A percentile compares a stretch with the other conserved stretches of the same genome.
Evolutionary conservation across 768 basidiomycete genomes (phyloP).

Genomic region (Hypholoma fasciculare): DNA sequence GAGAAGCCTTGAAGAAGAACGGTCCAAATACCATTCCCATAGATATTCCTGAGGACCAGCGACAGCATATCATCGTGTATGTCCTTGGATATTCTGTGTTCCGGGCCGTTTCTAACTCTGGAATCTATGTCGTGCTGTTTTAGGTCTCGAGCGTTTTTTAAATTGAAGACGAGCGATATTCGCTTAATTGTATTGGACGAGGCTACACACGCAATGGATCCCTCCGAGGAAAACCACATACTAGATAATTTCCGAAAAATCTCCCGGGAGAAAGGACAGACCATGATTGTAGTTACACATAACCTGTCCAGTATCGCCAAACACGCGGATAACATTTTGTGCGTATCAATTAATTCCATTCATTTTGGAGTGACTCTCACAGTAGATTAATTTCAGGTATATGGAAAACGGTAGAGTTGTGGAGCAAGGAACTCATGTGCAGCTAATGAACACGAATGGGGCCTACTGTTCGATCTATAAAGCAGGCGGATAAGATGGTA

Average conservation of each 20-base stretch:
- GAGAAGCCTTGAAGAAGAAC: conserved; percentile 26
- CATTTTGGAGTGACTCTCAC: not conserved
- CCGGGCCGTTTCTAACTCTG: too few species aligned
- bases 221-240: conserved; percentile 46
- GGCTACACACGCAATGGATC: conserved; percentile 49
- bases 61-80: not conserved
- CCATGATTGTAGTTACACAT: conserved; percentile 51
- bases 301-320: conserved; percentile 41
- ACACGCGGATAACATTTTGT: conserved; percentile 52
- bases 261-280: conserved; percentile 38
- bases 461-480: too few species aligned
- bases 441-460: too few species aligned
- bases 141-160: conserved; percentile 44
- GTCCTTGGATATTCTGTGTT: not conserved
- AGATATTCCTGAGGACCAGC: conserved; percentile 12
- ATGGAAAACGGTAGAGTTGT: conserved; percentile 35
- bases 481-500: too few species aligned
- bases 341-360: conserved; percentile 17
- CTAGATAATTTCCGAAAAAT: conserved; percentile 33
- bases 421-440: too few species aligned
- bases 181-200: conserved; percentile 54
- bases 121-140: not conserved
- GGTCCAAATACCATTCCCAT: conserved; percentile 17
- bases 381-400: conserved; percentile 21
- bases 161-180: conserved; percentile 28